Conservation (phyloP, 106 monocot genomes). For the Allium cepa region DNA sequence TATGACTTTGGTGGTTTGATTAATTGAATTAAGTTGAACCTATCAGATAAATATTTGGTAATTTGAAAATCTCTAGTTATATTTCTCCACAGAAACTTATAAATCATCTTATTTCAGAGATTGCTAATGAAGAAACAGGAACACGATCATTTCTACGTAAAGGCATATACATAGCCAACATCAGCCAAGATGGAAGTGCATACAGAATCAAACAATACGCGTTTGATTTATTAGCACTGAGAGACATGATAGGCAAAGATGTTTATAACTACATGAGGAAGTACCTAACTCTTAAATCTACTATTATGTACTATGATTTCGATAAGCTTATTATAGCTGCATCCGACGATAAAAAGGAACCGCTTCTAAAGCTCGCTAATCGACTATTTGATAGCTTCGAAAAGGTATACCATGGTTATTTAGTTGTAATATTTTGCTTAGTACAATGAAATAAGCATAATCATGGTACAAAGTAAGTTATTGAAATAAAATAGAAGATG, state of each 20-base stretch:
- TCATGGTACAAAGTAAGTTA: no score
- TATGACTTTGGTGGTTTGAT: no score
- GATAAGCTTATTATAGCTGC: conserved; percentile 14
- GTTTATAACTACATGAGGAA: conserved; percentile 9
- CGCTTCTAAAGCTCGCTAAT: conserved; percentile 13
- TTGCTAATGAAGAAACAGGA: conserved; percentile 12
- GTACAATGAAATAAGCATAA: no score
- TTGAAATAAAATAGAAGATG: no score
- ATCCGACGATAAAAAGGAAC: conserved; percentile 14
- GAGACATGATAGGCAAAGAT: conserved; percentile 7
- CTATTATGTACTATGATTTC: conserved; percentile 18
- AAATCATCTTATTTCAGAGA: conserved; percentile 4
- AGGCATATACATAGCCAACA: conserved; percentile 13
- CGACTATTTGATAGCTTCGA: conserved; percentile 7
- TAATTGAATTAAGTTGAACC: no score
- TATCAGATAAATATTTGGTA: not conserved
- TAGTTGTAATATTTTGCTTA: not conserved
- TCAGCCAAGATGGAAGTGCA: not conserved
- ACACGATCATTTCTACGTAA: conserved; percentile 9
- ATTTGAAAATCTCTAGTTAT: not conserved
- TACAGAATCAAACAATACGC: conserved; percentile 14
- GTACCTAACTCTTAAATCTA: conserved; percentile 12
- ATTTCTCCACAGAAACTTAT: not conserved
- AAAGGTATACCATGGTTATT: conserved; percentile 7
- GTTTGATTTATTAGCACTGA: conserved; percentile 11